A percentile compares a stretch with the other conserved stretches of the same genome.
Conservation (phyloP, 306 rosid genomes). For the Acacia acuminata region DNA sequence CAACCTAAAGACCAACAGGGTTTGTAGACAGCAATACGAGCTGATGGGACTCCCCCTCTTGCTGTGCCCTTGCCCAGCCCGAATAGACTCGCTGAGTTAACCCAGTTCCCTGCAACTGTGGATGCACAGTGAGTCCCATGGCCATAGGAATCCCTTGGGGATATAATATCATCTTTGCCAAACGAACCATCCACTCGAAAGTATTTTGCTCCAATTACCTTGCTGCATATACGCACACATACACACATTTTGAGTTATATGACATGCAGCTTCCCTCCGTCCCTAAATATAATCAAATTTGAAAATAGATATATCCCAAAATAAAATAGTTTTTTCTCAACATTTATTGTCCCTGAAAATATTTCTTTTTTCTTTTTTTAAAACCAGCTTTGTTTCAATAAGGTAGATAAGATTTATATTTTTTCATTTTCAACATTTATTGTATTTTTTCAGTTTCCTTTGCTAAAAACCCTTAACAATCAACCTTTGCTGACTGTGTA, state of each 20-base stretch:
- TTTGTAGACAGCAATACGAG: not conserved
- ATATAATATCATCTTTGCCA: not conserved
- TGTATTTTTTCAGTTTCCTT: too few species aligned
- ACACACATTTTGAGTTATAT: not conserved
- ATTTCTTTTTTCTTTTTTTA: too few species aligned
- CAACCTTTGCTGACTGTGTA: too few species aligned
- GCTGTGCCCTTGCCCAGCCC: not conserved
- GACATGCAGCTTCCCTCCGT: not conserved
- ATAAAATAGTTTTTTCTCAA: too few species aligned
- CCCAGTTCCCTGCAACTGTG: not conserved
- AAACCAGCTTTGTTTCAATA: too few species aligned
- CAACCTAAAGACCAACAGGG: not conserved
- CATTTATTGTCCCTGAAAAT: too few species aligned
- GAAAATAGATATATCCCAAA: too few species aligned
- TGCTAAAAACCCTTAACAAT: too few species aligned
- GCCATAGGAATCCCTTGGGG: slow-evolving; percentile 40
- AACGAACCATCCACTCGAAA: not conserved
- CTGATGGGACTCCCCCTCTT: not conserved
- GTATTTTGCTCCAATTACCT: slow-evolving; percentile 50
- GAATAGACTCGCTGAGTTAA: not conserved
- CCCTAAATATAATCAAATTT: too few species aligned
- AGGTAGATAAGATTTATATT: too few species aligned
- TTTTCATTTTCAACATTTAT: too few species aligned
- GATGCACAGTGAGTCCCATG: slow-evolving; percentile 43
- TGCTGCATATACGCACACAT: not conserved